Percentiles rank a stretch among this genome's conserved stretches.
These are phyloP conservation scores for Geranomyces variabilis DNA, from an alignment of 192 early-diverging fungal species.

Conservation along the genomic window DNA sequence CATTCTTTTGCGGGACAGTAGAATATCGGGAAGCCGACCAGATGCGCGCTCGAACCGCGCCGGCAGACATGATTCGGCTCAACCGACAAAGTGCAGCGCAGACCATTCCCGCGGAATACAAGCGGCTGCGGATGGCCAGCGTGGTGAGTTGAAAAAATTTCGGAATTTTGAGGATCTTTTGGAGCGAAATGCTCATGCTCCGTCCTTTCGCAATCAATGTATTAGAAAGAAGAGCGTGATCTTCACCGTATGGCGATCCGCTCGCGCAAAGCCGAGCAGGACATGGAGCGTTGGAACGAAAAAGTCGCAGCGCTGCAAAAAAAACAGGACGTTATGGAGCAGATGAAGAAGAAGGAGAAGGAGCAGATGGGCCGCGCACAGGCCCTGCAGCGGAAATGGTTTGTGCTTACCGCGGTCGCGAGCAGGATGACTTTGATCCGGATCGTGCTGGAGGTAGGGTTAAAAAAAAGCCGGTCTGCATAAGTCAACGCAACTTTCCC, in stretches of 20 bases:
- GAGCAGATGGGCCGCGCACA: conserved; percentile 49
- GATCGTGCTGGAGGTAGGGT: conserved; percentile 38
- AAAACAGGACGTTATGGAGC: conserved; percentile 38
- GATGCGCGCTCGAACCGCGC: conserved; percentile 10
- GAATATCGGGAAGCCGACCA: conserved; percentile 26
- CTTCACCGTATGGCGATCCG: conserved; percentile 40
- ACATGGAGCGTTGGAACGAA: conserved; percentile 37
- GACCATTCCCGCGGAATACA: conserved; percentile 16
- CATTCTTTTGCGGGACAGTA: neutral
- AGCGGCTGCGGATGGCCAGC: conserved; percentile 18
- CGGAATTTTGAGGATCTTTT: neutral
- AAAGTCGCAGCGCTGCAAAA: conserved; percentile 44
- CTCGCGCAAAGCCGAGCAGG: conserved; percentile 44
- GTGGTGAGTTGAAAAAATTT: conserved; percentile 10
- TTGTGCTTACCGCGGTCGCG: conserved; percentile 51
- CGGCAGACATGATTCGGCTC: conserved; percentile 36
- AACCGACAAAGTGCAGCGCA: conserved; percentile 31
- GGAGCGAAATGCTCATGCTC: neutral
- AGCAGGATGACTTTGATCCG: conserved; percentile 44
- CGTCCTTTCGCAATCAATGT: no score
- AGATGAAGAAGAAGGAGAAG: conserved; percentile 47
- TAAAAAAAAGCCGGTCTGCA: no score
- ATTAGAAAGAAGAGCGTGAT: conserved; percentile 35
- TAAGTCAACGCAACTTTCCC: no score
- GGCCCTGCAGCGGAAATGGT: conserved; percentile 55